Conservation (phyloP, 371 early-diverging fungal genomes). For the Mortierella sp. region DNA sequence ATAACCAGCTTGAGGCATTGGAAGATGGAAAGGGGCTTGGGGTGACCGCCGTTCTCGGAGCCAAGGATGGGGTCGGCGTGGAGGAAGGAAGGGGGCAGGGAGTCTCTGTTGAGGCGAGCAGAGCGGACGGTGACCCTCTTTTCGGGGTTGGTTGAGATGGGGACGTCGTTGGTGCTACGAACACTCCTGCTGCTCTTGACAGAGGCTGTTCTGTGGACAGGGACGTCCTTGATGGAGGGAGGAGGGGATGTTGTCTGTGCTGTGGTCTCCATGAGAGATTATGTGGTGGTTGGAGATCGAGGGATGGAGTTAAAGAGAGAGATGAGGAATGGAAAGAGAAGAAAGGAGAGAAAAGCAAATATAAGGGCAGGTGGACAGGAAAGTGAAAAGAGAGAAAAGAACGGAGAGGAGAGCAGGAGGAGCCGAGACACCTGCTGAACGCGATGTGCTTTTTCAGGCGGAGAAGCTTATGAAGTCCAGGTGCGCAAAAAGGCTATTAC, state of each 20-base stretch:
- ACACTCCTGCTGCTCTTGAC: neutral
- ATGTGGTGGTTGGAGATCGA: neutral
- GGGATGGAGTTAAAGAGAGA: neutral
- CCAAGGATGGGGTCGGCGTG: conserved; percentile 12
- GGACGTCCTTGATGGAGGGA: neutral
- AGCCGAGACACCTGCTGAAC: neutral
- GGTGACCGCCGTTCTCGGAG: neutral
- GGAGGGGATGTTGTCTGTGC: neutral
- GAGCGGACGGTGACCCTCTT: conserved; percentile 42
- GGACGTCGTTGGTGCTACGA: neutral
- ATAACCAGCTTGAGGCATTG: conserved; percentile 59
- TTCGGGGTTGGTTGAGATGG: conserved; percentile 10
- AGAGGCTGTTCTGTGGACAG: conserved; percentile 6
- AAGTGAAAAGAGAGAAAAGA: neutral
- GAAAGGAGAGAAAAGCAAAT: neutral
- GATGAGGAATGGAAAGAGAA: neutral
- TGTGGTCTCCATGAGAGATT: neutral
- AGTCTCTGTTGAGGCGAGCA: conserved; percentile 30
- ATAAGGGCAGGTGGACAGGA: conserved; percentile 9
- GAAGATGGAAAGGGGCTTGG: conserved; percentile 11
- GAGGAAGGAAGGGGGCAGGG: conserved; percentile 31
- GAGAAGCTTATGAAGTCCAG: neutral
- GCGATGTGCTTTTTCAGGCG: neutral
- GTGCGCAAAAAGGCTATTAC: neutral
- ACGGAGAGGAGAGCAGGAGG: neutral